These are phyloP conservation scores for Diaporthe sp. DNA, from an alignment of 2,329 filamentous ascomycete species.

Conservation along the genomic window DNA sequence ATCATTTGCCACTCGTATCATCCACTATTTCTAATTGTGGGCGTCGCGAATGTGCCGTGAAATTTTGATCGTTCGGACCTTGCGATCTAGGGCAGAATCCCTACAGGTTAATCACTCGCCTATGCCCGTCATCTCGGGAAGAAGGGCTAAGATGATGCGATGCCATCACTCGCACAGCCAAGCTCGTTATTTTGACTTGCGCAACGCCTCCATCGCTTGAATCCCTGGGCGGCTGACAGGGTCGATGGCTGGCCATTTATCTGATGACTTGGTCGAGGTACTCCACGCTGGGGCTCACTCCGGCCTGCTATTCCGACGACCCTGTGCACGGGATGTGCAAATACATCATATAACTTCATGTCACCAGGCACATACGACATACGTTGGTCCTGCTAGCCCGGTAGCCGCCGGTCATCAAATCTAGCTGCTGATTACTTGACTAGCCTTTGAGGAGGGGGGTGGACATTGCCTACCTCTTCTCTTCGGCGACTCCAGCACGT, in stretches of 20 bases:
- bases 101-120: slow-evolving; percentile 37
- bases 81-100: slow-evolving; percentile 30
- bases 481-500: slow-evolving; percentile 14
- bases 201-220: slow-evolving; percentile 9
- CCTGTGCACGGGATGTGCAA: slow-evolving; percentile 31
- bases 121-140: slow-evolving; percentile 40
- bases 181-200: slow-evolving; percentile 12
- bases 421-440: neutral
- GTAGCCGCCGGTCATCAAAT: slow-evolving; percentile 27
- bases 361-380: slow-evolving; percentile 25
- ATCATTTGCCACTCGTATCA: slow-evolving; percentile 33
- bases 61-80: slow-evolving; percentile 29
- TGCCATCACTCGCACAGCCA: slow-evolving; percentile 33
- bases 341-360: slow-evolving; percentile 30
- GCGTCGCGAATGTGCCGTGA: slow-evolving; percentile 30
- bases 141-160: slow-evolving; percentile 38
- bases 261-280: slow-evolving; percentile 14
- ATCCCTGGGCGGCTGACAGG: slow-evolving; percentile 17
- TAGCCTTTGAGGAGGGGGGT: neutral
- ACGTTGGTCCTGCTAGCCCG: slow-evolving; percentile 1
- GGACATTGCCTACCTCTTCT: slow-evolving; percentile 11
- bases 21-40: slow-evolving; percentile 37
- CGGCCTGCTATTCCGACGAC: slow-evolving; percentile 13
- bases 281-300: slow-evolving; percentile 13
- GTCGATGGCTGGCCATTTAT: slow-evolving; percentile 29